phyloP scores from a whole-genome alignment of 306 rosid genomes.

The Corylus avellana region DNA sequence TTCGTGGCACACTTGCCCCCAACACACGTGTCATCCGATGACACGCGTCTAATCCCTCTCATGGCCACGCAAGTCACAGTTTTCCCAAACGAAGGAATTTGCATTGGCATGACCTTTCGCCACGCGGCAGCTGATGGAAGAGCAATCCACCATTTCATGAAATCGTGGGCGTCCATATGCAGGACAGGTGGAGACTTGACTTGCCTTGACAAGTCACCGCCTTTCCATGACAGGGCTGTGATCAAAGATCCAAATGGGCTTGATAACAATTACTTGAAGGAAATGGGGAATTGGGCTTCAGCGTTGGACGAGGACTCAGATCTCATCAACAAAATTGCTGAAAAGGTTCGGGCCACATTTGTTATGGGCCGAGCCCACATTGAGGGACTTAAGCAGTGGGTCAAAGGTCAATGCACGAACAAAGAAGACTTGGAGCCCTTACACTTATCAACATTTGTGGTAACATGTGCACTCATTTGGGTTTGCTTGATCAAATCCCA shows the following conservation, averaged over 20 bases:
- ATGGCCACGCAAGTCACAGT: constrained; percentile 32
- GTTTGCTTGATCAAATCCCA: constrained; percentile 20
- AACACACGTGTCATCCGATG: not conserved
- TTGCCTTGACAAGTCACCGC: constrained; percentile 14
- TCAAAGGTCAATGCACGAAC: not conserved
- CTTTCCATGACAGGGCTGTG: constrained; percentile 22
- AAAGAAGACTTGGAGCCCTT: not conserved
- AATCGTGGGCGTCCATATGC: constrained; percentile 39
- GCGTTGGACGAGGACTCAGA: not conserved
- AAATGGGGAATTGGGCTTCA: not conserved
- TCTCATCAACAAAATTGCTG: not conserved
- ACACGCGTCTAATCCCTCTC: constrained; percentile 15
- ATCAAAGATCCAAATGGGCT: constrained; percentile 32
- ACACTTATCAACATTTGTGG: constrained; percentile 37
- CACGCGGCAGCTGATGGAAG: constrained; percentile 28
- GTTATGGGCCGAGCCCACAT: constrained; percentile 12
- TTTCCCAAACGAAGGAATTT: constrained; percentile 25
- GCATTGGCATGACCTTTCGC: constrained; percentile 13
- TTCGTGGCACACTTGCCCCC: constrained; percentile 14
- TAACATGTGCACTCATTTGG: constrained; percentile 38
- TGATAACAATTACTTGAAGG: not conserved
- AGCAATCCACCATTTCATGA: constrained; percentile 35
- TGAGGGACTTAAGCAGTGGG: constrained; percentile 23
- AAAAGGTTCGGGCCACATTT: constrained; percentile 24
- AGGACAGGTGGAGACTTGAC: constrained; percentile 4